Base-by-base conservation (phyloP, 441 rosid genomes). In the Aleurites moluccanus region DNA sequence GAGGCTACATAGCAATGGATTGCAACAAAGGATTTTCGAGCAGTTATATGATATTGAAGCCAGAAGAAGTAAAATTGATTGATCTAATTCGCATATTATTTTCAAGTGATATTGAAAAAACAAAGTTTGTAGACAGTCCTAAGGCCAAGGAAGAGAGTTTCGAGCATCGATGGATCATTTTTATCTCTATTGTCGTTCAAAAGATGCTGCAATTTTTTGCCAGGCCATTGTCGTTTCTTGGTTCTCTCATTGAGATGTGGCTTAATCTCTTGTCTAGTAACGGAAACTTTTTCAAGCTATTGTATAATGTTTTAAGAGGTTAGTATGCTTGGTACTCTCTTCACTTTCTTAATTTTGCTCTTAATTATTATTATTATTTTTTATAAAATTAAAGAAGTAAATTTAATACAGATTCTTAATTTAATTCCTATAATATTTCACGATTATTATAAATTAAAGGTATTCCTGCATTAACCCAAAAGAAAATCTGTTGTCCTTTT, bases 211-310 rank as follows among this genome's bases (percentile, higher is more conserved):
- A n/a, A 0, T 72, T 81, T 2, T 38, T 79, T 33, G 80, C 86
- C 1, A 81, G 75, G 70, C 85, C 86, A 10, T 53, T 90, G 69
- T 69, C 87, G 15, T 42, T 68, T 69, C 6, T 83, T 57, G 94
- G 92, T 50, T 83, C 90, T 2, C 33, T 23, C 10, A 30, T 74
- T 10, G 90, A 90, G 78, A 81, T 82, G 68, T 70, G 74, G 62
- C 81, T 90, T n/a, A 87, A 87, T 76, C 84, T 88, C 35, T 23
- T 87, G 59, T 80, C 87, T 6, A 4, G 18, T 11, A 87, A 90
- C 73, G 50, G 76, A 1, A 71, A 76, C 80, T 52, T 84, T 55
- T 73, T 77, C 77, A 53, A 49, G 30, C 81, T 86, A 71, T 53
- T 79, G 18, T 44, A 75, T 7, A 82, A 86, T 73, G 40, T 82